Evolutionary conservation across 2,329 filamentous ascomycete species (phyloP).

Genomic region (Aureobasidium sp.): DNA sequence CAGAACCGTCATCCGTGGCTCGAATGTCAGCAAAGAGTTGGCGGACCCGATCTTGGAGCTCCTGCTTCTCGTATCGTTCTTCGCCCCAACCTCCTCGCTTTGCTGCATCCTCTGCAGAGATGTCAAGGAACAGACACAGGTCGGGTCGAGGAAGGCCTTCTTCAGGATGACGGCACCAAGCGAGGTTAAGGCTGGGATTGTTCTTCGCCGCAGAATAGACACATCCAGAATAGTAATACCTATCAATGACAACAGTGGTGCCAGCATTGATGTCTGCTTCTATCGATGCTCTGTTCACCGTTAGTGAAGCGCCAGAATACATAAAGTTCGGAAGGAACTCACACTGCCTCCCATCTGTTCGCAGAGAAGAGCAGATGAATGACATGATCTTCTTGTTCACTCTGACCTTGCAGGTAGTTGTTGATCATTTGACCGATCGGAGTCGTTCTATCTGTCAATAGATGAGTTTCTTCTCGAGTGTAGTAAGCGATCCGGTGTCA

Average conservation of each 20-base stretch:
- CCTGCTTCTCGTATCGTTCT: slow-evolving; percentile 79
- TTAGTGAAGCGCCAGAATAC: slow-evolving; percentile 8
- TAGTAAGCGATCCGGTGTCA: neutral
- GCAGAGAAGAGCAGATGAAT: slow-evolving; percentile 88
- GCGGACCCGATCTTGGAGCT: slow-evolving; percentile 74
- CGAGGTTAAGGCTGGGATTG: slow-evolving; percentile 59
- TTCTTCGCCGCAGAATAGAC: slow-evolving; percentile 88
- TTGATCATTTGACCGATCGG: slow-evolving; percentile 84
- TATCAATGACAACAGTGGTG: slow-evolving; percentile 74
- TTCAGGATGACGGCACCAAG: slow-evolving; percentile 80
- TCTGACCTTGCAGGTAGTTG: slow-evolving; percentile 64
- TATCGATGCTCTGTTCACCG: slow-evolving; percentile 29
- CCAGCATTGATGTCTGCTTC: slow-evolving; percentile 50
- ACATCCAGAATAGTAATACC: slow-evolving; percentile 91
- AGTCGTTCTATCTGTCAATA: slow-evolving; percentile 63
- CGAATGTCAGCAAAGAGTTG: slow-evolving; percentile 59
- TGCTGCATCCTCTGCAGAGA: slow-evolving; percentile 65
- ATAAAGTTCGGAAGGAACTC: slow-evolving; percentile 18
- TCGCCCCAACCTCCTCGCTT: slow-evolving; percentile 78
- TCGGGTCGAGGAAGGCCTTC: slow-evolving; percentile 82
- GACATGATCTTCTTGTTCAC: slow-evolving; percentile 74
- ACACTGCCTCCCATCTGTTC: slow-evolving; percentile 72
- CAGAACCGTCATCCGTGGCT: slow-evolving; percentile 40
- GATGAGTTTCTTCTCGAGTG: neutral
- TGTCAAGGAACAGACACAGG: slow-evolving; percentile 77